phyloP scores from a whole-genome alignment of 2,329 filamentous ascomycete genomes.

The Cryphonectria nitschkei region DNA sequence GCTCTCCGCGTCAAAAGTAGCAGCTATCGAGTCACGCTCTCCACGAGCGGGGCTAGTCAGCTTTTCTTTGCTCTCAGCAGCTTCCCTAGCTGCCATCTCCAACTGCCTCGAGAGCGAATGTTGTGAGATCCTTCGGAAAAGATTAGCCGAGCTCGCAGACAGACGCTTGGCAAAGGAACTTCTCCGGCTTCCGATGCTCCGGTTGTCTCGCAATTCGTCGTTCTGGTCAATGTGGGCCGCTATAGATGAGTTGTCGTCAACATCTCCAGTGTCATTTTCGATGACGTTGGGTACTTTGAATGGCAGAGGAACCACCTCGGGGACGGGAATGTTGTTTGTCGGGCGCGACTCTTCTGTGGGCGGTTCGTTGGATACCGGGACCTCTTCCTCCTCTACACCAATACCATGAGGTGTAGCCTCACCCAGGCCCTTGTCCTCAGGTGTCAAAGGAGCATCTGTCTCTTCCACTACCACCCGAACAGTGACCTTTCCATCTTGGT shows the following conservation, averaged over 20 bases:
- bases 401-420: slow-evolving; percentile 33
- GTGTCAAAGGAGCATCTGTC: slow-evolving; percentile 36
- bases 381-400: slow-evolving; percentile 38
- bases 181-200: slow-evolving; percentile 36
- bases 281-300: slow-evolving; percentile 61
- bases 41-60: slow-evolving; percentile 43
- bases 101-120: slow-evolving; percentile 32
- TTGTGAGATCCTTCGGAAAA: slow-evolving; percentile 51
- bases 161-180: slow-evolving; percentile 51
- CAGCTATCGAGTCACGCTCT: slow-evolving; percentile 58
- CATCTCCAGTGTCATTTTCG: slow-evolving; percentile 36
- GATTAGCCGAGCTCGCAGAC: slow-evolving; percentile 50
- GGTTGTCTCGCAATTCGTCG: slow-evolving; percentile 43
- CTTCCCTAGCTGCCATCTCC: slow-evolving; percentile 32
- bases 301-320: slow-evolving; percentile 65
- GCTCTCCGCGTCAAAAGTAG: slow-evolving; percentile 60
- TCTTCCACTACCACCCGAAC: slow-evolving; percentile 59
- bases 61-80: slow-evolving; percentile 50
- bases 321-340: slow-evolving; percentile 47
- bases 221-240: slow-evolving; percentile 70
- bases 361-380: slow-evolving; percentile 35
- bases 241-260: slow-evolving; percentile 65
- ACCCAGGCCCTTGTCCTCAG: slow-evolving; percentile 37
- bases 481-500: slow-evolving; percentile 53
- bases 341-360: slow-evolving; percentile 36